Evolutionary conservation across 176 grass and related monocot genomes (phyloP).

Genomic region (Tillandsia leiboldiana): DNA sequence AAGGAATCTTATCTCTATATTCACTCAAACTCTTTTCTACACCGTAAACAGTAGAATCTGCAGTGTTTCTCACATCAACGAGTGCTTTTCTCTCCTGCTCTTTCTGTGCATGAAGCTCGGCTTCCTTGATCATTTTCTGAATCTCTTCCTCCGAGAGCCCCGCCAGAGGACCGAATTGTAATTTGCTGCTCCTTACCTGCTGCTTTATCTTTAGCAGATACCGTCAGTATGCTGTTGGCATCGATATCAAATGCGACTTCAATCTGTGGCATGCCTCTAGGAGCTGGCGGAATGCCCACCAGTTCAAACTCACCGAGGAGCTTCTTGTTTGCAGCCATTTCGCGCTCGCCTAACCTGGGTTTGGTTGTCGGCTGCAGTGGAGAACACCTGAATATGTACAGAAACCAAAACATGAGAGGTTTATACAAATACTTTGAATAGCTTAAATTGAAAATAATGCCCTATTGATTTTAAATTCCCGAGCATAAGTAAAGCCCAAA

Average conservation of each 20-base stretch:
- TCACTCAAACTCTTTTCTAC: slow-evolving; percentile 40
- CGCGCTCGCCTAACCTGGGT: slow-evolving; percentile 34
- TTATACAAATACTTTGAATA: no score
- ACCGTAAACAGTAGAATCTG: slow-evolving; percentile 30
- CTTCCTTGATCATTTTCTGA: slow-evolving; percentile 34
- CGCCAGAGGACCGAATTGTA: slow-evolving; percentile 34
- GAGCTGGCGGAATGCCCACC: slow-evolving; percentile 33
- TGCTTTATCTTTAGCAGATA: slow-evolving; percentile 40
- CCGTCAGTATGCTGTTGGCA: slow-evolving; percentile 32
- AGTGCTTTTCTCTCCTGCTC: slow-evolving; percentile 36
- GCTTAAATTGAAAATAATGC: no score
- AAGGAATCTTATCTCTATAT: slow-evolving; percentile 30
- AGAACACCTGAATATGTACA: slow-evolving; percentile 25
- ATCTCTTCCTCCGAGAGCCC: slow-evolving; percentile 30
- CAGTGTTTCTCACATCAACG: slow-evolving; percentile 28
- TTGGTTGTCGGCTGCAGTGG: slow-evolving; percentile 47
- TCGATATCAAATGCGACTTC: slow-evolving; percentile 49
- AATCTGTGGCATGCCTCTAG: slow-evolving; percentile 28
- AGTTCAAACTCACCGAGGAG: slow-evolving; percentile 42
- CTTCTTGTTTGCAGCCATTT: slow-evolving; percentile 39
- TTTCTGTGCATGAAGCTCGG: slow-evolving; percentile 30
- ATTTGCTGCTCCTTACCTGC: slow-evolving; percentile 49
- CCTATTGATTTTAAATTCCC: no score
- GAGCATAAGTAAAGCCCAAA: not conserved
- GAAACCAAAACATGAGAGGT: not conserved